Conservation (phyloP, 306 rosid species). For the Rosa lucieae region DNA sequence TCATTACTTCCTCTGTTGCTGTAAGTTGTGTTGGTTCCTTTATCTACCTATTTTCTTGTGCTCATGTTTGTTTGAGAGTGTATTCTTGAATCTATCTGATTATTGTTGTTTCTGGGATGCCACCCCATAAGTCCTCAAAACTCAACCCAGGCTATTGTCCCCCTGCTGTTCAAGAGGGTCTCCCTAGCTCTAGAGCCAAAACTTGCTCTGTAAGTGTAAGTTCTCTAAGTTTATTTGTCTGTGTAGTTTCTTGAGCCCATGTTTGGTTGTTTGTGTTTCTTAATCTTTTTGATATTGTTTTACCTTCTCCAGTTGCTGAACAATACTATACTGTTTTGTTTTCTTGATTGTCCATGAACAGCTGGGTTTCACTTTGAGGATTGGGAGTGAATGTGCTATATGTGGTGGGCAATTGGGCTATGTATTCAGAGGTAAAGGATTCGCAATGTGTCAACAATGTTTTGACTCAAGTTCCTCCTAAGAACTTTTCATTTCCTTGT, state of each 20-base stretch:
- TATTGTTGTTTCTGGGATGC: background rate
- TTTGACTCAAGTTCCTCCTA: background rate
- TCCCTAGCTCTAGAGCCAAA: too few species aligned
- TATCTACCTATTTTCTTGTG: background rate
- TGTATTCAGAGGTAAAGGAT: background rate
- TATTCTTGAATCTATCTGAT: background rate
- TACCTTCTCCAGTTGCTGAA: background rate
- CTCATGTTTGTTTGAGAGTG: background rate
- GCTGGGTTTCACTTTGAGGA: background rate
- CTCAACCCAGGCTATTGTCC: too few species aligned
- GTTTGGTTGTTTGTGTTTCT: too few species aligned
- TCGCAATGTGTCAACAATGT: background rate
- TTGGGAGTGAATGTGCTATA: background rate
- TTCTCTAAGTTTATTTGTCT: too few species aligned
- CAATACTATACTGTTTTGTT: background rate
- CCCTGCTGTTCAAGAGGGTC: too few species aligned
- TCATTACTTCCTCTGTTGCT: conserved; percentile 39
- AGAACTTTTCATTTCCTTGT: too few species aligned
- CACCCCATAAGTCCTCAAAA: too few species aligned
- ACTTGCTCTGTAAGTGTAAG: too few species aligned
- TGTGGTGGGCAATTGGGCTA: background rate
- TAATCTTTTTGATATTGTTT: too few species aligned
- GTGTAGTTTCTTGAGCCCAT: too few species aligned
- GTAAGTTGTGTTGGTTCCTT: background rate
- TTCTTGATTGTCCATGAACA: background rate